These are phyloP conservation scores for Neonectria ditissima DNA, from an alignment of 2,329 filamentous ascomycete genomes.

Conservation along the genomic window DNA sequence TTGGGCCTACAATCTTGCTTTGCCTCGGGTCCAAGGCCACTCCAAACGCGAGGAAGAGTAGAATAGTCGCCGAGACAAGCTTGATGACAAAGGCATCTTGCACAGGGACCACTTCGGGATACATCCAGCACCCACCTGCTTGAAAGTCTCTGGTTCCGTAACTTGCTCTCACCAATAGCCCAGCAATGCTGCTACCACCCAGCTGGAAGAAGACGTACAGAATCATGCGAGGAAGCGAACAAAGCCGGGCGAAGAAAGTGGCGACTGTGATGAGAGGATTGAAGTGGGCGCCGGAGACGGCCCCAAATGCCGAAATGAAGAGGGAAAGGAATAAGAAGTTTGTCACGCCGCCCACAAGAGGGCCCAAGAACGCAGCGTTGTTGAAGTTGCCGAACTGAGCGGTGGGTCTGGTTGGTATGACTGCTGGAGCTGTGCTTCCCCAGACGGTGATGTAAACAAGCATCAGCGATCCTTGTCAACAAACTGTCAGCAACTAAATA, in stretches of 20 bases:
- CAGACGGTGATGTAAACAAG: slow-evolving; percentile 40
- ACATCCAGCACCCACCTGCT: slow-evolving; percentile 47
- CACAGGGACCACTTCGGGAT: slow-evolving; percentile 39
- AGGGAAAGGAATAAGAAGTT: slow-evolving; percentile 55
- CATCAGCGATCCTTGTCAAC: slow-evolving; percentile 30
- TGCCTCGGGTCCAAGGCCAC: slow-evolving; percentile 66
- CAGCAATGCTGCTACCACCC: slow-evolving; percentile 54
- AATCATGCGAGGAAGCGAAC: slow-evolving; percentile 60
- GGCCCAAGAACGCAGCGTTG: slow-evolving; percentile 45
- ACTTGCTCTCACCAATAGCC: slow-evolving; percentile 39
- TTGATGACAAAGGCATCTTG: slow-evolving; percentile 60
- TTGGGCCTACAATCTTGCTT: slow-evolving; percentile 60
- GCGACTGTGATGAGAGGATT: slow-evolving; percentile 67
- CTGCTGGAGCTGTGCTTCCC: slow-evolving; percentile 28
- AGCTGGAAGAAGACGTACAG: slow-evolving; percentile 63
- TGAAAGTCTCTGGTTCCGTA: slow-evolving; percentile 47
- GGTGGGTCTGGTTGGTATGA: slow-evolving; percentile 27
- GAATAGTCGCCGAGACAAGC: slow-evolving; percentile 58
- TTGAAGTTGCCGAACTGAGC: slow-evolving; percentile 36
- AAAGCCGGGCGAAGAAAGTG: slow-evolving; percentile 63
- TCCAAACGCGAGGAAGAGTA: slow-evolving; percentile 65
- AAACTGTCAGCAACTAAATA: background rate
- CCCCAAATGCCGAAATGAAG: slow-evolving; percentile 62
- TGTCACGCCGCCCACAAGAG: slow-evolving; percentile 45
- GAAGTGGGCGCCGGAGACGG: slow-evolving; percentile 64